Base-by-base conservation (phyloP, 192 early-diverging fungal genomes). In the Gryganskiella cystojenkinii region DNA sequence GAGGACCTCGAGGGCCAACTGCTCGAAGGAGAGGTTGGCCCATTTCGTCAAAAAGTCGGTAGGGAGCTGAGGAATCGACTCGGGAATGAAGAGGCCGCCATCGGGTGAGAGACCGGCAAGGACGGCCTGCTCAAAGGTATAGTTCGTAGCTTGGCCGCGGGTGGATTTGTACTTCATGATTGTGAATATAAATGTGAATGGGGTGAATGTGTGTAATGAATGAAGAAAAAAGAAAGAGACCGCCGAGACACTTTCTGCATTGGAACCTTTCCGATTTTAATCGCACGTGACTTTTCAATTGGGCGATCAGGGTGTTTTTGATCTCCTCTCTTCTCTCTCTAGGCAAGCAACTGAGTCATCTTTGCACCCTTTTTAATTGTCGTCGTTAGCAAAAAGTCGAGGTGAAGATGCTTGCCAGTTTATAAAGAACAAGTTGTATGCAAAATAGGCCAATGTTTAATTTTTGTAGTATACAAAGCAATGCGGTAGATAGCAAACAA, bases 11-110 rank as follows among this genome's bases (percentile, higher is more conserved):
- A 91, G 82, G 4, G 96, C 95, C n/a, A 99, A 86, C 70, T 94
- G 79, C 11, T 88, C 81, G 79, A 93, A 99, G 40, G 93, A 76
- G 27, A 94, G 85, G 47, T 85, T 55, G 13, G 85, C 68, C 95
- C 95, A 98, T 42, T 70, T 71, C 33, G 82, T 81, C 46, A 85
- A 80, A 89, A 95, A 93, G 83, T 94, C 86, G 4, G 64, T 47
- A 33, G 93, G 89, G 46, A 93, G 83, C 20, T 66, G 37, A 8
- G 97, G 97, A 37, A 99, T 92, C 44, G 80, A 64, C 67, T 92
- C 84, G 25, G 97, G 97, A 57, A 98, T 94, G 83, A 93, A 98
- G 35, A 99, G 88, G 27, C 97, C 96, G 42, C 97, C 97, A 84
- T 98, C 97, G 42, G 91, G 83, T 2, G 96, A 91, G 43, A 98